A percentile compares a stretch with the other conserved stretches of the same genome.
phyloP scores from a whole-genome alignment of 176 grass and related monocot species.

The Otatea glauca region DNA sequence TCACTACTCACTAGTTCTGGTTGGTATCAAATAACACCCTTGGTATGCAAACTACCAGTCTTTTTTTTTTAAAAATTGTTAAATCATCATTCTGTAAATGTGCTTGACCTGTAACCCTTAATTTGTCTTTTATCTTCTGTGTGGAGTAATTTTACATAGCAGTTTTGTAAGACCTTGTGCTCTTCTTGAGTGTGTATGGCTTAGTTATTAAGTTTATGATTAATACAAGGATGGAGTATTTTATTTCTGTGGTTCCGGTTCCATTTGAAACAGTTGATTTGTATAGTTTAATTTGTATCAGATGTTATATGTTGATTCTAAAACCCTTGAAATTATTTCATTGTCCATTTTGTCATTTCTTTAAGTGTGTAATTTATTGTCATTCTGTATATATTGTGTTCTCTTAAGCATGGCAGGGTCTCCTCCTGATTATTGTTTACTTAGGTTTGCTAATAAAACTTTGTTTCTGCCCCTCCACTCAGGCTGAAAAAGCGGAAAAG shows the following conservation, averaged over 20 bases:
- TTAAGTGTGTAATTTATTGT: background rate
- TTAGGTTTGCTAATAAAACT: background rate
- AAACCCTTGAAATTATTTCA: background rate
- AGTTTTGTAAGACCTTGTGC: background rate
- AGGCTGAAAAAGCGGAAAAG: constrained; percentile 86
- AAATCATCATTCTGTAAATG: background rate
- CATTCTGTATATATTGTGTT: background rate
- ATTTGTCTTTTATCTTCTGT: background rate
- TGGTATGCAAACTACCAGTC: background rate
- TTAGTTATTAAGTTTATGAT: background rate
- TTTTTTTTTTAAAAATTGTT: background rate
- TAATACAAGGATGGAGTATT: background rate
- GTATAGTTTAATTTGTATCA: background rate
- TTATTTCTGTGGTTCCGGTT: background rate
- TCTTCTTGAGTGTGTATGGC: background rate
- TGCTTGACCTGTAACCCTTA: background rate
- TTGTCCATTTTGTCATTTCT: background rate
- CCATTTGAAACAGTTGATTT: background rate
- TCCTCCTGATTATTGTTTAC: background rate
- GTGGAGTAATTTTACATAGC: background rate
- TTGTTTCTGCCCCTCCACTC: background rate
- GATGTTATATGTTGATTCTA: background rate
- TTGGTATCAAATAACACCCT: background rate
- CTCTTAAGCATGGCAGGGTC: background rate
- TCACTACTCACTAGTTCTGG: background rate